These are phyloP conservation scores for Curvularia lunata DNA, from an alignment of 2,329 filamentous ascomycete genomes.

Conservation along the genomic window DNA sequence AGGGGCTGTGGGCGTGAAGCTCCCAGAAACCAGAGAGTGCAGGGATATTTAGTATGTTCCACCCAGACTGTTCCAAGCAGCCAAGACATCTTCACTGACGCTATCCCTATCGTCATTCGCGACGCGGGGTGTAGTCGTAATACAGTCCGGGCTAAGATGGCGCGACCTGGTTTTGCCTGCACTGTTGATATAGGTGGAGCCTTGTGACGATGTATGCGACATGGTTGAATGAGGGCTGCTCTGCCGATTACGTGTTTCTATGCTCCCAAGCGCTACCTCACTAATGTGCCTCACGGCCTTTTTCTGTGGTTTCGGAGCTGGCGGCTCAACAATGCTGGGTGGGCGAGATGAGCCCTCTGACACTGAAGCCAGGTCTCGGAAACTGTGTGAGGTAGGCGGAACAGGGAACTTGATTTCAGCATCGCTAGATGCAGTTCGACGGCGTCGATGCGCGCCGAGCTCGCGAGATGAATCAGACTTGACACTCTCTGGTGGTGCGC, in stretches of 20 bases:
- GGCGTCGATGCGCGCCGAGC: conserved; percentile 30
- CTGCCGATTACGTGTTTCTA: conserved; percentile 25
- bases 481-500: conserved; percentile 30
- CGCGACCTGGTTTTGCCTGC: conserved; percentile 23
- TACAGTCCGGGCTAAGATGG: conserved; percentile 32
- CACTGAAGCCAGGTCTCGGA: conserved; percentile 28
- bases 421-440: conserved; percentile 46
- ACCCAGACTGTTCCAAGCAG: conserved; percentile 56
- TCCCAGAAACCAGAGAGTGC: neutral
- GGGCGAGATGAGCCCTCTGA: conserved; percentile 34
- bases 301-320: conserved; percentile 24
- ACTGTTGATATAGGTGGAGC: conserved; percentile 13
- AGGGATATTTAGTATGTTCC: conserved; percentile 37
- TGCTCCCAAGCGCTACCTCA: conserved; percentile 22
- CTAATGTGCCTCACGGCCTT: conserved; percentile 23
- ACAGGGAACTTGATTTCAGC: conserved; percentile 35
- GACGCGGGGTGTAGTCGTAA: conserved; percentile 26
- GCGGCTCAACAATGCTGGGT: conserved; percentile 31
- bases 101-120: conserved; percentile 39
- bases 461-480: conserved; percentile 29
- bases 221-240: conserved; percentile 30
- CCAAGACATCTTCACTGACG: conserved; percentile 55
- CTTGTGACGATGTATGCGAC: conserved; percentile 27
- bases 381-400: conserved; percentile 17
- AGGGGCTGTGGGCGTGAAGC: neutral